Evolutionary conservation across 495 filamentous ascomycete genomes (phyloP).

Genomic region (Aspergillus haitiensis): DNA sequence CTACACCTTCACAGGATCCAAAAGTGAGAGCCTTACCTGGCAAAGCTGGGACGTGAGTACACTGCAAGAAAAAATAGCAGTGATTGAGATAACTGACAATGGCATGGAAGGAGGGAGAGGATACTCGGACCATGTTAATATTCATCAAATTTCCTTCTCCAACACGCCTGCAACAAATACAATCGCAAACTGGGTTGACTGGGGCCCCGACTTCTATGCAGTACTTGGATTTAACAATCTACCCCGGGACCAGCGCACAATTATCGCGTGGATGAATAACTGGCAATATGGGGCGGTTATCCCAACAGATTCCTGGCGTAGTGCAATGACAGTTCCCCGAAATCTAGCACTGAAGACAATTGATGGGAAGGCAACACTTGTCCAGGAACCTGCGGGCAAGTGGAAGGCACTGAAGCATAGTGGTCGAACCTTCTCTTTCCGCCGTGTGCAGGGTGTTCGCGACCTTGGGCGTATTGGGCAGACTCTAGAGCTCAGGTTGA

Average conservation of each 20-base stretch:
- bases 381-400: constrained; percentile 29
- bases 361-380: constrained; percentile 18
- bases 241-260: constrained; percentile 35
- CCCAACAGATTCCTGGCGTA: constrained; percentile 51
- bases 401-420: constrained; percentile 16
- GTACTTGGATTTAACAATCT: constrained; percentile 54
- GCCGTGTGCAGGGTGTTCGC: no score
- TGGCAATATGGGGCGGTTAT: constrained; percentile 52
- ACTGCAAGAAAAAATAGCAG: no score
- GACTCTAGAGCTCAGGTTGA: constrained; percentile 27
- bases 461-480: constrained; percentile 14
- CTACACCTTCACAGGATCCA: no score
- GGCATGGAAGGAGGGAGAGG: no score
- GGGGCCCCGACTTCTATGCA: constrained; percentile 60
- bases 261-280: constrained; percentile 61
- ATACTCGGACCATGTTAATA: no score
- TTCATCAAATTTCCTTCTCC: no score
- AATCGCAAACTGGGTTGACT: constrained; percentile 48
- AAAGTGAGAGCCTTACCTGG: no score
- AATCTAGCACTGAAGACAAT: constrained; percentile 35
- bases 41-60: no score
- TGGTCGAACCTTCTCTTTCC: no score
- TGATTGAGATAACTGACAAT: no score
- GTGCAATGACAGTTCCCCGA: constrained; percentile 53
- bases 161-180: no score